Percentiles rank a stretch among this genome's conserved stretches.
phyloP scores from a whole-genome alignment of 495 filamentous ascomycete genomes.

The Aspergillus saccharolyticus region DNA sequence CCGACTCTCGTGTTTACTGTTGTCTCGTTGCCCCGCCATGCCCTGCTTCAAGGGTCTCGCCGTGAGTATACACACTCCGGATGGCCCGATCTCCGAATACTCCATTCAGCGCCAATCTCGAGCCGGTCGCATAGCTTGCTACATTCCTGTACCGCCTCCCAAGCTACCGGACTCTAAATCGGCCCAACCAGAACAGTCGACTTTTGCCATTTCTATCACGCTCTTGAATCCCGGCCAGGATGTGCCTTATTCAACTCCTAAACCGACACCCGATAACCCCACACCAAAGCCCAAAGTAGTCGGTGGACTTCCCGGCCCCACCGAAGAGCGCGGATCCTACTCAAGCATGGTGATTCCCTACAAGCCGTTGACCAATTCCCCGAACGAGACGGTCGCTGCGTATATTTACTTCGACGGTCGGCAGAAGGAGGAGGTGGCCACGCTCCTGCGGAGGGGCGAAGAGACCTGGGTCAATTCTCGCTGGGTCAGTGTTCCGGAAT shows the following conservation, averaged over 20 bases:
- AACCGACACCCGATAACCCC: constrained; percentile 64
- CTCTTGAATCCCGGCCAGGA: constrained; percentile 82
- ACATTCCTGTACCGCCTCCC: constrained; percentile 89
- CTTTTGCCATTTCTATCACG: constrained; percentile 95
- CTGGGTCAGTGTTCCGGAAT: constrained; percentile 90
- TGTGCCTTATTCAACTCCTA: constrained; percentile 85
- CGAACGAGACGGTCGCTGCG: constrained; percentile 93
- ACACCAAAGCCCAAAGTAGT: constrained; percentile 75
- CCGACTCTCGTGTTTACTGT: background rate
- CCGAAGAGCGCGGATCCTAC: constrained; percentile 50
- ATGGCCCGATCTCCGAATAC: constrained; percentile 83
- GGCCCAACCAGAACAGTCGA: constrained; percentile 80
- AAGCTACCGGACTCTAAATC: constrained; percentile 62
- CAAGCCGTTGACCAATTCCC: constrained; percentile 77
- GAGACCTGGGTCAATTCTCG: constrained; percentile 99
- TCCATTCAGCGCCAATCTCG: constrained; percentile 91
- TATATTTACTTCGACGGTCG: constrained; percentile 99
- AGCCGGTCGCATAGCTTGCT: constrained; percentile 86
- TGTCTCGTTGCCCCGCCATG: constrained; percentile 47
- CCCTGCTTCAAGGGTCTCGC: constrained; percentile 98
- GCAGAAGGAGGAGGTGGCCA: constrained; percentile 94
- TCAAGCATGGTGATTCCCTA: constrained; percentile 69
- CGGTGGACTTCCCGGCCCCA: constrained; percentile 59
- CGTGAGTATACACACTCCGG: constrained; percentile 90
- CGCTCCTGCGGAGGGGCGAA: constrained; percentile 83